A percentile compares a stretch with the other conserved stretches of the same genome.
Evolutionary conservation across 129 eudicot species (phyloP).

Genomic region (carrot (Daucus carota)): DNA sequence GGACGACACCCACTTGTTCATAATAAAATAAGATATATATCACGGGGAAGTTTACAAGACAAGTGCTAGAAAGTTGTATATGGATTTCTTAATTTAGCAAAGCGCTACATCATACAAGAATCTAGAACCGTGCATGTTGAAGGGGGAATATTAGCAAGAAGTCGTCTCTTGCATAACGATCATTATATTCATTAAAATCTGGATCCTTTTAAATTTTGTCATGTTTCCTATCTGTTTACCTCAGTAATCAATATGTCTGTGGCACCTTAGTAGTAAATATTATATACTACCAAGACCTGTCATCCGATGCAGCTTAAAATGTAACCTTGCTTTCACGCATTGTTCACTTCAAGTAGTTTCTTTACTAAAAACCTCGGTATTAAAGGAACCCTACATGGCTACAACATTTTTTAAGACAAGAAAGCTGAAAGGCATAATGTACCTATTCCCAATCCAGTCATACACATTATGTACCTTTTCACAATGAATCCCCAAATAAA

Average conservation of each 20-base stretch:
- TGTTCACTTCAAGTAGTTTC: background rate
- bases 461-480: background rate
- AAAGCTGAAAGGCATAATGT: background rate
- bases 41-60: background rate
- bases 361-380: background rate
- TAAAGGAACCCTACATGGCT: background rate
- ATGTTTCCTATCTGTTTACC: background rate
- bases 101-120: too few relatives aligned
- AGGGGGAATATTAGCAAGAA: background rate
- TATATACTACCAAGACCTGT: background rate
- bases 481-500: background rate
- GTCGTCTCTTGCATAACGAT: background rate
- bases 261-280: background rate
- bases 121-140: too few relatives aligned
- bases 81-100: background rate
- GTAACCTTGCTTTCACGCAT: background rate
- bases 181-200: background rate
- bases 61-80: background rate
- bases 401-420: background rate
- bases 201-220: background rate
- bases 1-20: background rate
- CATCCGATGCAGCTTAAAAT: background rate
- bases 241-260: background rate
- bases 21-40: background rate
- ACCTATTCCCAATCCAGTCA: background rate